phyloP scores from a whole-genome alignment of 202 grass and related monocot genomes.

The Tripidium arundinaceum region DNA sequence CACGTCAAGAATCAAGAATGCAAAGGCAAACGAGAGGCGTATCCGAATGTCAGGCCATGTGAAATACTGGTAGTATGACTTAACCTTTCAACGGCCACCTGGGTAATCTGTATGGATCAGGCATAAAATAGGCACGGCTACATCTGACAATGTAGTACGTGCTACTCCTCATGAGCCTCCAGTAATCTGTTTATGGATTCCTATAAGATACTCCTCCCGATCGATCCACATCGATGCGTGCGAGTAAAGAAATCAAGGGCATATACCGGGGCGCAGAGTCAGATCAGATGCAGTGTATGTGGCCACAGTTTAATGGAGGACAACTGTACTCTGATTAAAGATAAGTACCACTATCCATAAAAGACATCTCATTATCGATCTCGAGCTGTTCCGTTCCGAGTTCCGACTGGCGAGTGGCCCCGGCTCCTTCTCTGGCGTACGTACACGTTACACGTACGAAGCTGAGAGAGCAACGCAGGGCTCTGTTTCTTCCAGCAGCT shows the following conservation, averaged over 20 bases:
- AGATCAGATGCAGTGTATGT: conserved; percentile 33
- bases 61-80: no score
- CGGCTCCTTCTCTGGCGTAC: not conserved
- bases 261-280: not conserved
- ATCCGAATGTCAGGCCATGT: no score
- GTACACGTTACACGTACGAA: not conserved
- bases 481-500: not conserved
- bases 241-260: conserved; percentile 21
- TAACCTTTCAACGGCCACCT: conserved; percentile 7
- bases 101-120: not conserved
- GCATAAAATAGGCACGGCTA: not conserved
- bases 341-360: not conserved
- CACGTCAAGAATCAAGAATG: not conserved
- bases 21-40: no score
- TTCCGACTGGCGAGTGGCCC: not conserved
- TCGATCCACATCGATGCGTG: conserved; percentile 25
- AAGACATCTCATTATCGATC: not conserved
- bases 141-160: not conserved
- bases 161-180: no score
- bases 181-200: not conserved
- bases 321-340: conserved; percentile 27
- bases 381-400: no score
- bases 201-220: conserved; percentile 27
- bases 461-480: not conserved
- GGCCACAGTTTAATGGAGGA: not conserved